Base-by-base conservation (phyloP, 1,139 yeast species). In the Saccharomyces hybrid region DNA sequence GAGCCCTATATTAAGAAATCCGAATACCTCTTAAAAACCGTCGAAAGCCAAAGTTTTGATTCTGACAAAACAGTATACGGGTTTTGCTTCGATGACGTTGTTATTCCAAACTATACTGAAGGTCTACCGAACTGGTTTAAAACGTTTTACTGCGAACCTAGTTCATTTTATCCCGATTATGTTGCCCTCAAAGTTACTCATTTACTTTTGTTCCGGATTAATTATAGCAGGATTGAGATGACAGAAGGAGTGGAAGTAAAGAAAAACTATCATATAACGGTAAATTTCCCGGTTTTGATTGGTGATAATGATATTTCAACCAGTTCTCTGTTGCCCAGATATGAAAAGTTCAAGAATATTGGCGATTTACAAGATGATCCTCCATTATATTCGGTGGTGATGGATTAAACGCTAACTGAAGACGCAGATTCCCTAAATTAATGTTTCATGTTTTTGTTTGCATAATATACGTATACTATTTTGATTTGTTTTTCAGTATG, bases 71-170 rank as follows among this genome's bases (percentile, higher is more conserved):
- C 54, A 5, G 26, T 49, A 11, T 51, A 41, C 11, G 54, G 51
- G 14, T 51, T 41, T 38, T 27, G 48, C 41, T 27, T 52, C 8
- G 41, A 46, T 27, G 51, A 53, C 13, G 16, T 57, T 9, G 52
- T 55, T 20, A 41, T 49, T 20, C 53, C 53, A 13, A 50, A 49
- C n/a, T 28, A 47, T 16, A 50, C 16, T 14, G 49, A 46, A 23
- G 44, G 44, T 20, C 26, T 20, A 34, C 28, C 41, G 28, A 26
- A 32, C 14, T 56, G 56, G 53, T 32, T 61, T 8, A 53, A 51
- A 31, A 62, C 64, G n/a, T 60, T 52, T 34, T 57, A 61, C 46
- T 60, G 57, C 47, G 64, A 61, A 26, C 32, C 49, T 38, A 58
- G 60, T 27, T 48, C 56, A 16, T 38, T 38, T 20, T 38, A 38